Conservation (phyloP, 2,329 filamentous ascomycete species). For the Exophiala viscosa region DNA sequence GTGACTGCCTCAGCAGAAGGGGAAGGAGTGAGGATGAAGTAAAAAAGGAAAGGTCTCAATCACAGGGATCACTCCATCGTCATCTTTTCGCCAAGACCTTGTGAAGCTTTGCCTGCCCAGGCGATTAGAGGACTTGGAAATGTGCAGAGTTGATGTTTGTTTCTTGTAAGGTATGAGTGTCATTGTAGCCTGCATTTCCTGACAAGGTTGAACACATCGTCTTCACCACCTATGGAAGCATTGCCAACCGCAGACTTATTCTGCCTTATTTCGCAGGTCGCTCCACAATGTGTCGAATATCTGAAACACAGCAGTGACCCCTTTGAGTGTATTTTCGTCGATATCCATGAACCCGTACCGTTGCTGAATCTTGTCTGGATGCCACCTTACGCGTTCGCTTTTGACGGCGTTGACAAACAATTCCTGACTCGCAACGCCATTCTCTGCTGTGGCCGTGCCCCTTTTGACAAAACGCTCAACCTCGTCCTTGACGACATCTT, state of each 20-base stretch:
- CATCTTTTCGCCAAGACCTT: not conserved
- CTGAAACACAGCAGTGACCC: conserved; percentile 88
- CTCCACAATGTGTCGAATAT: conserved; percentile 78
- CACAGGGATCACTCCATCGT: not conserved
- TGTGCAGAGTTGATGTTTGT: not conserved
- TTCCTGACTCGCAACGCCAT: conserved; percentile 18
- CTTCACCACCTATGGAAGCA: no score
- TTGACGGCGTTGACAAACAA: conserved; percentile 60
- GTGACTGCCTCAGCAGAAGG: conserved; percentile 1
- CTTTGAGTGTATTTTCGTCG: conserved; percentile 67
- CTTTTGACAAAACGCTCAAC: conserved; percentile 68
- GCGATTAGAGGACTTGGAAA: not conserved
- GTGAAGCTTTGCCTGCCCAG: not conserved
- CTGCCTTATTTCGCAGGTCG: conserved; percentile 29
- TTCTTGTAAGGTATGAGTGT: no score
- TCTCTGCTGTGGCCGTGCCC: conserved; percentile 12
- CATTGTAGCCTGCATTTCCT: no score
- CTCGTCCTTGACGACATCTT: conserved; percentile 55
- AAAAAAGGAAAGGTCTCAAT: conserved; percentile 1
- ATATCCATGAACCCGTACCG: conserved; percentile 73
- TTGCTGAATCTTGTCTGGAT: conserved; percentile 97
- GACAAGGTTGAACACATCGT: no score
- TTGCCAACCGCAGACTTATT: not conserved
- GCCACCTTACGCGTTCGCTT: conserved; percentile 85
- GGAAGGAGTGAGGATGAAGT: conserved; percentile 12